These are phyloP conservation scores for Ceratocystis huliohia DNA, from an alignment of 2,329 filamentous ascomycete genomes.

Conservation along the genomic window DNA sequence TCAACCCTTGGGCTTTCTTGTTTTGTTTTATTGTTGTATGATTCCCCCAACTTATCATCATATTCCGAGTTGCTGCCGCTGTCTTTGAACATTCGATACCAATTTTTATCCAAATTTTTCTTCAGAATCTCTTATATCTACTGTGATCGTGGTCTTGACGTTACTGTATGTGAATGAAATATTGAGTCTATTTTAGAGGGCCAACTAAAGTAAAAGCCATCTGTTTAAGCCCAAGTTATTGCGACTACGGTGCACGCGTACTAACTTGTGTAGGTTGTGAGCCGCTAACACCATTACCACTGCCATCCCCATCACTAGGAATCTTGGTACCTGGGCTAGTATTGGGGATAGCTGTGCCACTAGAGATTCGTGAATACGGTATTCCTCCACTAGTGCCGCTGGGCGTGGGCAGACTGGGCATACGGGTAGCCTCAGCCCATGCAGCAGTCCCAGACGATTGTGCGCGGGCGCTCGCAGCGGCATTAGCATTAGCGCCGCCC, in stretches of 20 bases:
- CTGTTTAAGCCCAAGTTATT: conserved; percentile 22
- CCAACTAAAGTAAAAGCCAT: too few relatives aligned
- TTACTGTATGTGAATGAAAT: neutral
- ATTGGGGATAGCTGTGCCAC: neutral
- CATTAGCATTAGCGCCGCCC: neutral
- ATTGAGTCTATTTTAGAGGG: too few relatives aligned
- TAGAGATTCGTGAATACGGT: conserved; percentile 30
- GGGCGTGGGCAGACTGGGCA: conserved; percentile 27
- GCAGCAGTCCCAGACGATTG: conserved; percentile 28
- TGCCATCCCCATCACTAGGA: conserved; percentile 16
- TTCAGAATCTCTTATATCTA: neutral
- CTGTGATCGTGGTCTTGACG: neutral
- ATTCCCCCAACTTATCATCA: conserved; percentile 18
- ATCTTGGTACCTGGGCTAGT: neutral
- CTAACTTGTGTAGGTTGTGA: conserved; percentile 21
- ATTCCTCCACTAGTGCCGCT: conserved; percentile 26
- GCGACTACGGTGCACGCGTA: conserved; percentile 39
- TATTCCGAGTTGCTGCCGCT: conserved; percentile 14
- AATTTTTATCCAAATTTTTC: conserved; percentile 11
- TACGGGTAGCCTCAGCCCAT: conserved; percentile 34
- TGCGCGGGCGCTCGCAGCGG: neutral
- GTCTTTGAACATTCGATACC: conserved; percentile 8
- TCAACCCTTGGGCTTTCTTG: conserved; percentile 4
- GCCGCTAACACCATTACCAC: conserved; percentile 11
- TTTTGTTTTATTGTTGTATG: conserved; percentile 20